A percentile compares a stretch with the other conserved stretches of the same genome.
Conservation (phyloP, 2,329 filamentous ascomycete species). For the Ascochyta koolunga region DNA sequence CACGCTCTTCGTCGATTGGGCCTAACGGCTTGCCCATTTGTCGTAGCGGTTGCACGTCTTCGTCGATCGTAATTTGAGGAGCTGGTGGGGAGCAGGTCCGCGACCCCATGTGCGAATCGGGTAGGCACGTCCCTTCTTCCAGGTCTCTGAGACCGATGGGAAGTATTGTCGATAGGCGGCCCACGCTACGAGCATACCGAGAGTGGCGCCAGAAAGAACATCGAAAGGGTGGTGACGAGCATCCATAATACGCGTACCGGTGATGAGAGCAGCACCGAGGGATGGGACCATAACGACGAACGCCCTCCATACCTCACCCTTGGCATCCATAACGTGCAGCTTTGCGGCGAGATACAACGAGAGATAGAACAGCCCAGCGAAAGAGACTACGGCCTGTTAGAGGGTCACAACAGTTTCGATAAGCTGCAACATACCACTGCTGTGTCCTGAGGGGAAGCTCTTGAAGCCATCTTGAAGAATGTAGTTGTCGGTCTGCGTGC, state of each 20-base stretch:
- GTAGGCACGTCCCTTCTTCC: conserved; percentile 64
- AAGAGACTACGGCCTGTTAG: conserved; percentile 53
- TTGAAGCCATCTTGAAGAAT: conserved; percentile 65
- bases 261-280: conserved; percentile 61
- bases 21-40: conserved; percentile 35
- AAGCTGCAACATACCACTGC: conserved; percentile 52
- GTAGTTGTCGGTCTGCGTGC: conserved; percentile 56
- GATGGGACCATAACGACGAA: conserved; percentile 61
- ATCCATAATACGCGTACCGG: conserved; percentile 66
- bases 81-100: conserved; percentile 46
- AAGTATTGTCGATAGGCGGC: conserved; percentile 65
- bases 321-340: conserved; percentile 64
- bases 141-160: conserved; percentile 60
- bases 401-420: no score
- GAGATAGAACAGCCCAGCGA: conserved; percentile 65
- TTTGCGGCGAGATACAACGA: conserved; percentile 66
- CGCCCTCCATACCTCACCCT: conserved; percentile 66
- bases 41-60: conserved; percentile 42
- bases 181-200: conserved; percentile 61
- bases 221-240: conserved; percentile 67
- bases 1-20: conserved; percentile 42
- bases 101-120: conserved; percentile 64
- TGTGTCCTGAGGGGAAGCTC: conserved; percentile 64
- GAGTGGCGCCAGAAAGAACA: conserved; percentile 60
- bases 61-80: conserved; percentile 33